Conservation (phyloP, 139 green algal species). For the Picochlorum costavermella region DNA sequence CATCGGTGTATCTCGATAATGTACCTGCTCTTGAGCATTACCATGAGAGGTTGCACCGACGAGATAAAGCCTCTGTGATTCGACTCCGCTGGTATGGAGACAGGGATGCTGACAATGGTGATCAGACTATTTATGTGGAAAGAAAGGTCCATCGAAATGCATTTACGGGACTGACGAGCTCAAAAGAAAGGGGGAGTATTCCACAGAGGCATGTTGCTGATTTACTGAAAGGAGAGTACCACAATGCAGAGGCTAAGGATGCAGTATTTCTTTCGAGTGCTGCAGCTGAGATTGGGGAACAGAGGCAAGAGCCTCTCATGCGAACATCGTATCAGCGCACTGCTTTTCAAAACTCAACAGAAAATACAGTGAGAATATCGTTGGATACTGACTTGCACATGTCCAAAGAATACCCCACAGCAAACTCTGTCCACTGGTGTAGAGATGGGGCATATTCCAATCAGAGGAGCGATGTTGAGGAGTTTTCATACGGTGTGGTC, state of each 20-base stretch:
- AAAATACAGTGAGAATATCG: constrained; percentile 39
- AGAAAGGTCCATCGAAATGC: constrained; percentile 69
- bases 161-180: constrained; percentile 55
- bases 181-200: constrained; percentile 53
- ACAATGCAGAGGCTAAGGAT: constrained; percentile 38
- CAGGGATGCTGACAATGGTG: neutral
- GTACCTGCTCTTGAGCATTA: constrained; percentile 44
- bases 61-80: constrained; percentile 50
- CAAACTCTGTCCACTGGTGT: constrained; percentile 3
- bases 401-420: constrained; percentile 34
- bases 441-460: constrained; percentile 17
- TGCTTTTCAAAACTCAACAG: constrained; percentile 60
- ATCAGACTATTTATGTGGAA: constrained; percentile 72
- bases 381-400: constrained; percentile 60
- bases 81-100: constrained; percentile 56
- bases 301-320: constrained; percentile 40
- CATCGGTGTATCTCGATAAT: constrained; percentile 69
- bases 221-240: constrained; percentile 66
- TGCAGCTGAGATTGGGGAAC: constrained; percentile 47
- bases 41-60: constrained; percentile 44
- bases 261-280: constrained; percentile 52
- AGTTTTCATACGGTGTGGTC: constrained; percentile 75
- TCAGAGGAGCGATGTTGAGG: constrained; percentile 18
- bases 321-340: constrained; percentile 59
- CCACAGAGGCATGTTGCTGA: constrained; percentile 38